These are phyloP conservation scores for Fistulinella prunicolor DNA, from an alignment of 768 basidiomycete species.

Conservation along the genomic window DNA sequence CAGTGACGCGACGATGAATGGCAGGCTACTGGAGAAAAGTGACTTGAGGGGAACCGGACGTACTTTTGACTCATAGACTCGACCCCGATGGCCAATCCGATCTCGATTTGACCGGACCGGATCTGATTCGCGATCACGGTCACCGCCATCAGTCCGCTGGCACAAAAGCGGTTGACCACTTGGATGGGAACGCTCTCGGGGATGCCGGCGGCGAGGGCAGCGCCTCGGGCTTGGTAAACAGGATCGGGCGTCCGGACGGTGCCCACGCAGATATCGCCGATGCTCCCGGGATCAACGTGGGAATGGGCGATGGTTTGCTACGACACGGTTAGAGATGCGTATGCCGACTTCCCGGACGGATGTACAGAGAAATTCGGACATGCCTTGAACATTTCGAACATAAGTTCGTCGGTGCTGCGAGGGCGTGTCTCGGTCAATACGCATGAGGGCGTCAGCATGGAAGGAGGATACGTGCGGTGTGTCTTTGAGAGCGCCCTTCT, in stretches of 20 bases:
- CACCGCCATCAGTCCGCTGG: slow-evolving; percentile 82
- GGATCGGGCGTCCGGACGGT: slow-evolving; percentile 66
- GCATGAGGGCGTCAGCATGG: too few species aligned
- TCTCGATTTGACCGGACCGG: slow-evolving; percentile 70
- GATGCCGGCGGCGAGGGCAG: slow-evolving; percentile 77
- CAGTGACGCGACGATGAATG: neutral
- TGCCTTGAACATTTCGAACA: slow-evolving; percentile 81
- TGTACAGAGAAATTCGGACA: neutral
- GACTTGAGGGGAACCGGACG: slow-evolving; percentile 19
- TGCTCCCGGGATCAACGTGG: slow-evolving; percentile 56
- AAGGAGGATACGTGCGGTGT: slow-evolving; percentile 43
- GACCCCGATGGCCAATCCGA: slow-evolving; percentile 79
- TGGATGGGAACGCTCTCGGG: slow-evolving; percentile 76
- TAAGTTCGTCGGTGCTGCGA: slow-evolving; percentile 69
- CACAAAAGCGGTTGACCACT: slow-evolving; percentile 77
- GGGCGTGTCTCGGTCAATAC: neutral
- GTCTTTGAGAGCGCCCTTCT: slow-evolving; percentile 74
- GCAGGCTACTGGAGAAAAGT: neutral
- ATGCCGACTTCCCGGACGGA: neutral
- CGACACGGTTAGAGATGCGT: neutral
- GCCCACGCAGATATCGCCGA: slow-evolving; percentile 80
- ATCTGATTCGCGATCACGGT: slow-evolving; percentile 77
- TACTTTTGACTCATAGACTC: slow-evolving; percentile 85
- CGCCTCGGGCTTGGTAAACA: slow-evolving; percentile 67
- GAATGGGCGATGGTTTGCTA: slow-evolving; percentile 61